phyloP scores from a whole-genome alignment of 2,329 filamentous ascomycete species.

The Metarhizium robertsii region DNA sequence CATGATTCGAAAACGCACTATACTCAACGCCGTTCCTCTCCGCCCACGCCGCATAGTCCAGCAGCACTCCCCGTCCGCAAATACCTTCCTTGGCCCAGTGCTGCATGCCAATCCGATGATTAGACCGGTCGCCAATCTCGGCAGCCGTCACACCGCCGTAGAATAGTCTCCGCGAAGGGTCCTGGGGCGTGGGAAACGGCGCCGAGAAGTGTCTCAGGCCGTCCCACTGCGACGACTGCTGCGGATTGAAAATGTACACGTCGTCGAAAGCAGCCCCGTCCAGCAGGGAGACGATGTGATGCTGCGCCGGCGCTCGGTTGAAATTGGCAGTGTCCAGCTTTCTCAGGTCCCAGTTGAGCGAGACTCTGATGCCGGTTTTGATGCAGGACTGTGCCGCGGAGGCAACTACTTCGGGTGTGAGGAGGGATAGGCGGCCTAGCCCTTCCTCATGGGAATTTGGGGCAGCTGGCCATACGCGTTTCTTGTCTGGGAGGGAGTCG shows the following conservation, averaged over 20 bases:
- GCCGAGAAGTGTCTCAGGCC: slow-evolving; percentile 39
- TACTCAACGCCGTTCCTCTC: slow-evolving; percentile 25
- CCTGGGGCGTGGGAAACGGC: slow-evolving; percentile 23
- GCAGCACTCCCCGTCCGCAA: slow-evolving; percentile 37
- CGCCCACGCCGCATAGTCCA: slow-evolving; percentile 40
- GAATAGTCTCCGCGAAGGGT: slow-evolving; percentile 28
- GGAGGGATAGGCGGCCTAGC: slow-evolving; percentile 37
- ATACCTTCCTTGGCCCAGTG: slow-evolving; percentile 40
- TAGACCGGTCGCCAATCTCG: slow-evolving; percentile 34
- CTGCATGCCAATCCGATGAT: slow-evolving; percentile 35
- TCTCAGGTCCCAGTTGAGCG: slow-evolving; percentile 44
- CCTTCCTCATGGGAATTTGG: slow-evolving; percentile 41
- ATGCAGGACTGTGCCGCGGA: slow-evolving; percentile 38
- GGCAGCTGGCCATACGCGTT: slow-evolving; percentile 35
- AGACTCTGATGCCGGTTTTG: slow-evolving; percentile 38
- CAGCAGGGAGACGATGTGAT: slow-evolving; percentile 39
- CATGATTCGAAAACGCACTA: slow-evolving; percentile 29
- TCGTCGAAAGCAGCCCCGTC: slow-evolving; percentile 39
- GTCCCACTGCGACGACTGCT: slow-evolving; percentile 43
- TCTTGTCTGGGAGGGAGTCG: slow-evolving; percentile 37
- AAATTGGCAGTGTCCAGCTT: slow-evolving; percentile 47
- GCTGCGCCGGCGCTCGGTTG: slow-evolving; percentile 38
- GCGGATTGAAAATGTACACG: slow-evolving; percentile 39
- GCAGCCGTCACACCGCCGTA: slow-evolving; percentile 36
- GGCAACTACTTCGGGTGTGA: slow-evolving; percentile 42